phyloP scores from a whole-genome alignment of 2,329 filamentous ascomycete species.

The Aspergillus viridinutans region DNA sequence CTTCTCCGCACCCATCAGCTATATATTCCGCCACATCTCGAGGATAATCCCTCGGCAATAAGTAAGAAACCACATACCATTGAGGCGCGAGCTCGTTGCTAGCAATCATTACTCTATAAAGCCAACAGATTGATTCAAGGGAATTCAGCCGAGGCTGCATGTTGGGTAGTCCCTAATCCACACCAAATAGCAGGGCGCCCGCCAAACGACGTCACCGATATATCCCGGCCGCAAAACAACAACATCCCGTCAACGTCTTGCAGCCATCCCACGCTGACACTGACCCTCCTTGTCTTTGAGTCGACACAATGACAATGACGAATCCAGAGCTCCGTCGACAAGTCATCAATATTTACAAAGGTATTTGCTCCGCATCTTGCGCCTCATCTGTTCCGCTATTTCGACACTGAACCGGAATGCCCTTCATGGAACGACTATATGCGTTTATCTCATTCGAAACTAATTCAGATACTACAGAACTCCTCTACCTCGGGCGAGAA shows the following conservation, averaged over 20 bases:
- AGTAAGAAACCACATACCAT: neutral
- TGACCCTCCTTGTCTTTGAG: neutral
- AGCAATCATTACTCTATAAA: neutral
- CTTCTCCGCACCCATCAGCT: neutral
- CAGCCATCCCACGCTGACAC: neutral
- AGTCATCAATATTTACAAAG: constrained; percentile 87
- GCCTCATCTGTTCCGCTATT: neutral
- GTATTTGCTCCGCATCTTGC: constrained; percentile 40
- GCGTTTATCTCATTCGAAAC: neutral
- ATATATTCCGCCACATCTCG: neutral
- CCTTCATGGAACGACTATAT: neutral
- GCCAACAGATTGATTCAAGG: neutral
- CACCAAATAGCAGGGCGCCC: neutral
- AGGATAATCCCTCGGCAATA: neutral
- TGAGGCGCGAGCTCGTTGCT: neutral
- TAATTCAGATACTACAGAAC: constrained; percentile 52
- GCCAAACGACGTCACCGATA: neutral
- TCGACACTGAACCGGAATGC: neutral
- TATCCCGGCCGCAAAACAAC: neutral
- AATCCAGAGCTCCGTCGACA: constrained; percentile 64
- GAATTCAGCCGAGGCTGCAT: neutral
- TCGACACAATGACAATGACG: constrained; percentile 27
- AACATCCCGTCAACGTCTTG: neutral
- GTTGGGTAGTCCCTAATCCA: too few relatives aligned
- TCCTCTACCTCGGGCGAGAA: constrained; percentile 76